phyloP scores from a whole-genome alignment of 345 rosid genomes.

The Corchorus capsularis region DNA sequence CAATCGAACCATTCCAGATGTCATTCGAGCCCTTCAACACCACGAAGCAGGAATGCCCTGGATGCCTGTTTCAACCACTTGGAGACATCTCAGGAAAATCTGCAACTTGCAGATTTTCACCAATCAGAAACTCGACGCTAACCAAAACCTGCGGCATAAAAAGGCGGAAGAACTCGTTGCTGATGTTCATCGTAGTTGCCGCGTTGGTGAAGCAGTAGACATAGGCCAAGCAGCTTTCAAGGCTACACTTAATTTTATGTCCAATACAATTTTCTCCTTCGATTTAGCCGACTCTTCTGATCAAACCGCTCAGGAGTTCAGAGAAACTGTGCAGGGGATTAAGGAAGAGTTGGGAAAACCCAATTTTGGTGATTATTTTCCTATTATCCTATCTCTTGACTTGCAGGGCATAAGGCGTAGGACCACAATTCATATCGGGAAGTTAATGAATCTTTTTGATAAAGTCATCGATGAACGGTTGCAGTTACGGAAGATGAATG shows the following conservation, averaged over 20 bases:
- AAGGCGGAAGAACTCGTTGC: conserved; percentile 26
- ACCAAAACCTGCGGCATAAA: conserved; percentile 25
- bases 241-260: too few species aligned
- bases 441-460: too few species aligned
- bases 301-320: too few species aligned
- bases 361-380: too few species aligned
- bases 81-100: conserved; percentile 42
- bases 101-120: conserved; percentile 34
- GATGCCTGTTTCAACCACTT: conserved; percentile 36
- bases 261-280: neutral
- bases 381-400: too few species aligned
- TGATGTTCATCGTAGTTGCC: neutral
- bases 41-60: conserved; percentile 31
- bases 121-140: conserved; percentile 35
- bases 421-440: too few species aligned
- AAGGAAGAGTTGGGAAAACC: too few species aligned
- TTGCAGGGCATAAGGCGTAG: too few species aligned
- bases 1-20: conserved; percentile 26
- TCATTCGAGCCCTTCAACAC: conserved; percentile 34
- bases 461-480: too few species aligned
- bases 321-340: too few species aligned
- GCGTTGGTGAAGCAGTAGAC: neutral
- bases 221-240: neutral
- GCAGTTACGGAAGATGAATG: too few species aligned
- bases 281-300: too few species aligned